Evolutionary conservation across 129 eudicot genomes (phyloP), one percentile per base, ranked within the genome.

Genomic region (Pittosporum tobira): DNA sequence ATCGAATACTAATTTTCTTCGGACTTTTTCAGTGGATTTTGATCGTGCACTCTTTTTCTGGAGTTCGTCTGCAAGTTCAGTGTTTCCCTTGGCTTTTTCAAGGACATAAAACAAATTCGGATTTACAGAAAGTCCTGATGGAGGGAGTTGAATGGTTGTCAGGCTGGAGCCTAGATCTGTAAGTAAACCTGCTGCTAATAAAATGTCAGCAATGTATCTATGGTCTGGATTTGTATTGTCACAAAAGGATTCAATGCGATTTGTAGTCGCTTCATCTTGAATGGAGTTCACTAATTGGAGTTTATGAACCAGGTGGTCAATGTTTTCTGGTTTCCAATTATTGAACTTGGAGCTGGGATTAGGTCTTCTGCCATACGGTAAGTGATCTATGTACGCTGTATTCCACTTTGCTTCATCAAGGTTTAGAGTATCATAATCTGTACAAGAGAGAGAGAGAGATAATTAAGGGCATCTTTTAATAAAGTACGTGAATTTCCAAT

Each of bases 31-130:
- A 5, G 58, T 64, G 23, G 47, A 18, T 70, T 72, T 79, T 63
- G 70, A 52, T 51, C 26, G 24, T 46, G 15, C 69, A 62, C 11
- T 70, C 18, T 57, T 71, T 54, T 58, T 48, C 27, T 15, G 46
- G 58, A 55, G 57, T 70, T 53, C 65, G 47, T 69, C 60, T 57
- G 64, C 20, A 31, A 54, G 64, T 49, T 59, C 61, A 21, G 62
- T 64, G 66, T 50, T 22, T 60, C 71, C 72, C 62, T 74, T 77
- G 27, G 70, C 75, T 70, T 80, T 85, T 71, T 90, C 98, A 62
- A 90, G 73, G 71, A 78, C 81, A 69, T 80, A 77, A 63, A 77
- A 85, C 70, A 86, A 71, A 42, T 77, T 79, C 19, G 94, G 94
- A 79, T 86, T 74, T 45, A 90, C 77, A 66, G 71, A 62, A 69